Conservation (phyloP, 2,329 filamentous ascomycete species). For the Pseudocercospora vitis region DNA sequence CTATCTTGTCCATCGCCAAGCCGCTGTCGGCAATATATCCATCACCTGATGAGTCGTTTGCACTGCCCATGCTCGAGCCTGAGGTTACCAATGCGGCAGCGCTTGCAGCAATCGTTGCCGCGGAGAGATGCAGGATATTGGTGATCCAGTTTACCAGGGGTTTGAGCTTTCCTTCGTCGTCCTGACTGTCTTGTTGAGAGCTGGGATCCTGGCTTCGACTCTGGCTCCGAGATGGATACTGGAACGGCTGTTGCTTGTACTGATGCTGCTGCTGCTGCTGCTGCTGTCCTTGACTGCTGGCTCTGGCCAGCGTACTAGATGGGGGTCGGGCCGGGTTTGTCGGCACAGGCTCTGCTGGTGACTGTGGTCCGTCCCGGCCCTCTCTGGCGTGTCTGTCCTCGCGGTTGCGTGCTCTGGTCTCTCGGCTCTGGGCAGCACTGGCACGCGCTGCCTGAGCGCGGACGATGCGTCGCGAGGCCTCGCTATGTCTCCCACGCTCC, state of each 20-base stretch:
- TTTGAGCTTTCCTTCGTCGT: conserved; percentile 18
- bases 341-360: conserved; percentile 15
- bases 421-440: conserved; percentile 36
- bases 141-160: conserved; percentile 28
- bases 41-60: conserved; percentile 14
- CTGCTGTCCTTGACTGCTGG: conserved; percentile 1
- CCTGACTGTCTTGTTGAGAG: conserved; percentile 3
- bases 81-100: conserved; percentile 20
- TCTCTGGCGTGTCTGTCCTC: conserved; percentile 32
- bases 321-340: conserved; percentile 10
- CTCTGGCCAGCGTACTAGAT: conserved; percentile 5
- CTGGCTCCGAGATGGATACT: conserved; percentile 2
- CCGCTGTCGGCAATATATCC: conserved; percentile 25
- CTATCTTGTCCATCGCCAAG: conserved; percentile 22
- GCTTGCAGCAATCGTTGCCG: conserved; percentile 20
- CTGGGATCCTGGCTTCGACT: conserved; percentile 11
- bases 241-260: conserved; percentile 10
- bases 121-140: conserved; percentile 28
- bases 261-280: conserved; percentile 8
- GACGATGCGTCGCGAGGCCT: conserved; percentile 36
- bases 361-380: conserved; percentile 11
- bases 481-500: conserved; percentile 34
- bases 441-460: conserved; percentile 38
- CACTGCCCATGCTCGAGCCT: conserved; percentile 20
- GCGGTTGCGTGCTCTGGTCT: conserved; percentile 37